Conservation (phyloP, 768 basidiomycete genomes). For the Agaricus sinodeliciosus region DNA sequence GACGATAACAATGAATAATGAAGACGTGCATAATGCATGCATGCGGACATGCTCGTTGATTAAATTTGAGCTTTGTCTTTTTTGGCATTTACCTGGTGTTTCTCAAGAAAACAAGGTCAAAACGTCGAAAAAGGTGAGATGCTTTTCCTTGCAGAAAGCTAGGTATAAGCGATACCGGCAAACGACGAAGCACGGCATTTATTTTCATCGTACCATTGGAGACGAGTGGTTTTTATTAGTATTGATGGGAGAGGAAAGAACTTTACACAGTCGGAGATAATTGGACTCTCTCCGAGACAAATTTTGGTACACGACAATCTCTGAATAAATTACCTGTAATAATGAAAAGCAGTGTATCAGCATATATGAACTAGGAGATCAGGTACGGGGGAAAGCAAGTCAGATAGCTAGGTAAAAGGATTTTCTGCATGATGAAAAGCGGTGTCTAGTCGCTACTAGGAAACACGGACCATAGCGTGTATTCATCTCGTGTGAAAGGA, state of each 20-base stretch:
- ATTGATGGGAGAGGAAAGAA: too few relatives aligned
- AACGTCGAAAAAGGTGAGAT: too few relatives aligned
- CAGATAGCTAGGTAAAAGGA: conserved; percentile 64
- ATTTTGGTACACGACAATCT: too few relatives aligned
- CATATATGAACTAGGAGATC: not conserved
- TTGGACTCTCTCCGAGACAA: not conserved
- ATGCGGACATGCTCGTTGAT: too few relatives aligned
- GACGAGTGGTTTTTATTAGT: conserved; percentile 17
- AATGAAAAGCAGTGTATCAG: too few relatives aligned
- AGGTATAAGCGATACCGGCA: conserved; percentile 63
- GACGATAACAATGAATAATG: too few relatives aligned
- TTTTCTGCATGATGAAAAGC: conserved; percentile 72
- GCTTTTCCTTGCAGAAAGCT: too few relatives aligned
- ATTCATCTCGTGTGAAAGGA: conserved; percentile 47
- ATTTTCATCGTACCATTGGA: conserved; percentile 10
- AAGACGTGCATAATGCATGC: too few relatives aligned
- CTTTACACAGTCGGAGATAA: not conserved
- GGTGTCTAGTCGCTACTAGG: conserved; percentile 93
- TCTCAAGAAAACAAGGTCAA: too few relatives aligned
- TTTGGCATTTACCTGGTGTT: too few relatives aligned
- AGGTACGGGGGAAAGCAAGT: conserved; percentile 23
- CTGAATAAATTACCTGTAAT: too few relatives aligned
- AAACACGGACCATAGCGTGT: conserved; percentile 93
- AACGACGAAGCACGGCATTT: conserved; percentile 86
- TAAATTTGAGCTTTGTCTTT: too few relatives aligned